Base-by-base conservation (phyloP, 371 early-diverging fungal genomes). In the Fennellomyces sp. region DNA sequence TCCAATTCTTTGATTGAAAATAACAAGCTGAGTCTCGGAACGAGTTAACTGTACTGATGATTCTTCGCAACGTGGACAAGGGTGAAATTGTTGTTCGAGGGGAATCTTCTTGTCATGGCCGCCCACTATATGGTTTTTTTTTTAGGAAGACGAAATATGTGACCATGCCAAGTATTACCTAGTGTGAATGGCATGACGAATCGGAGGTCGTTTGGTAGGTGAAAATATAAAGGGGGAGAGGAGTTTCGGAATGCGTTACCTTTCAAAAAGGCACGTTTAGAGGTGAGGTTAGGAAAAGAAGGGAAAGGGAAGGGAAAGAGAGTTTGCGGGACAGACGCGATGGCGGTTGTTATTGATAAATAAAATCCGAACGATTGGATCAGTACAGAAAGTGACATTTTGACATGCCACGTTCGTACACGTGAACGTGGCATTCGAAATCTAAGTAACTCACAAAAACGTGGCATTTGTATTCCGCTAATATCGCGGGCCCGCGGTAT, bases 1-100 rank as follows among this genome's bases (percentile, higher is more conserved):
- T 13, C 70, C 68, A 39, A 75, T 61, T 6, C 42, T 52, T 54
- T 60, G 68, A 33, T 75, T 75, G 47, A 75, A 63, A 12, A 78
- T 52, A n/a, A 73, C 63, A 5, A 72, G 29, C 19, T 72, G 67
- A 2, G 65, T 72, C 57, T 78, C 75, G 51, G 58, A 66, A 12
- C 78, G 72, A 12, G 75, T 78, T 13, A 78, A 45, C 51, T 72
- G 73, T 8, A 78, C 78, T 13, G 71, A 64, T n/a, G 55, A 35
- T 41, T 56, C 60, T 17, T 66, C 66, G 51, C 78, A 78, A 11
- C 66, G 64, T 13, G 78, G 78, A 33, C 78, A 78, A 28, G 66
- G 71, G 47, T 78, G 78, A 38, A 60, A 62, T 54, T 69, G 71
- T 25, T 72, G 72, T 54, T 78, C 78, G 12, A 78, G 52, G 23